Conservation (phyloP, 192 early-diverging fungal species). For the Mortierella claussenii region DNA sequence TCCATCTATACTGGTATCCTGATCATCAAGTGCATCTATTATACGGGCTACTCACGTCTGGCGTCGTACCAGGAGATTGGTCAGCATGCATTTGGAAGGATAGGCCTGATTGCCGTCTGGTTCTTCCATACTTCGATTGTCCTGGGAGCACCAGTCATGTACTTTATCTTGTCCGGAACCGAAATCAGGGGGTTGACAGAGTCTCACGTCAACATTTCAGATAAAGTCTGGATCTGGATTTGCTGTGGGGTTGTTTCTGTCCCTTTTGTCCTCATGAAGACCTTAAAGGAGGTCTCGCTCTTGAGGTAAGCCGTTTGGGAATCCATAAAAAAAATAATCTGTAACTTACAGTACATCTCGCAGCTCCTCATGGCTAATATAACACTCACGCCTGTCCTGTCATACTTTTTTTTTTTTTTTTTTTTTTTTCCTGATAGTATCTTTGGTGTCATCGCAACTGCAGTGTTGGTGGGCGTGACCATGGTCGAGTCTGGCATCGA, state of each 20-base stretch:
- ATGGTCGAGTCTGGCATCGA: slow-evolving; percentile 60
- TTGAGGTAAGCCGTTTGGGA: slow-evolving; percentile 62
- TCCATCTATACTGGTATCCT: slow-evolving; percentile 78
- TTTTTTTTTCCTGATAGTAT: slow-evolving; percentile 37
- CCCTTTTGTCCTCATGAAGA: slow-evolving; percentile 72
- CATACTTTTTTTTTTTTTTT: no score
- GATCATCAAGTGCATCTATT: slow-evolving; percentile 70
- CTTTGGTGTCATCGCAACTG: slow-evolving; percentile 72
- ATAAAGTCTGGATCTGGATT: slow-evolving; percentile 66
- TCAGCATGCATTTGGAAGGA: slow-evolving; percentile 61
- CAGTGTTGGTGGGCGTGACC: slow-evolving; percentile 69
- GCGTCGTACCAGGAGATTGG: slow-evolving; percentile 74
- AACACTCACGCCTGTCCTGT: no score
- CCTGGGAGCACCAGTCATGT: slow-evolving; percentile 65
- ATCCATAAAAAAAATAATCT: no score
- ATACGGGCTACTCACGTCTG: slow-evolving; percentile 61
- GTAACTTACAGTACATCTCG: no score
- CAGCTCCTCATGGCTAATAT: no score
- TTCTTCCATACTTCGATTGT: slow-evolving; percentile 65
- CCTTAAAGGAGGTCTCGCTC: slow-evolving; percentile 74
- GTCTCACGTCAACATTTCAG: slow-evolving; percentile 52
- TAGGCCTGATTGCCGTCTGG: slow-evolving; percentile 59
- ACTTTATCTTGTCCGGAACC: slow-evolving; percentile 71
- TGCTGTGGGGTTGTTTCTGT: slow-evolving; percentile 63
- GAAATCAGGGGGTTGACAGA: slow-evolving; percentile 65